Percentiles rank a stretch among this genome's conserved stretches.
Conservation (phyloP, 2,329 filamentous ascomycete species). For the Davidsoniella australis region DNA sequence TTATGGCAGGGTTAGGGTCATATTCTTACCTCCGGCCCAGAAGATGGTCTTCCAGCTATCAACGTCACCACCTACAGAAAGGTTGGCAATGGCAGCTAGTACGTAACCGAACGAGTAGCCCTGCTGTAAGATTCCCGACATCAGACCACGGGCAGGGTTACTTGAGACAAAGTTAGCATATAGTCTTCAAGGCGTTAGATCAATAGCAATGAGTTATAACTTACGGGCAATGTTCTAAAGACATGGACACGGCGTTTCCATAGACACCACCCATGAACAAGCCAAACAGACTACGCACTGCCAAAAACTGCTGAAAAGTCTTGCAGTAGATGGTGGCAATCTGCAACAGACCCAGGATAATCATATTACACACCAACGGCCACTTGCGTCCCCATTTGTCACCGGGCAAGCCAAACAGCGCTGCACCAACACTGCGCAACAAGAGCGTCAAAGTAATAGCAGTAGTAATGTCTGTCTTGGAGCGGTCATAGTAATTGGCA, state of each 20-base stretch:
- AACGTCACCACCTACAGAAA: conserved; percentile 47
- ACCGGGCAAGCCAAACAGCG: conserved; percentile 57
- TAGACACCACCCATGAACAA: conserved; percentile 70
- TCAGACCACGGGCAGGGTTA: conserved; percentile 48
- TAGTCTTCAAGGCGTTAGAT: conserved; percentile 1
- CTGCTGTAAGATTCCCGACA: conserved; percentile 62
- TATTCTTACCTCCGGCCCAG: conserved; percentile 39
- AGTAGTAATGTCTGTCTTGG: conserved; percentile 51
- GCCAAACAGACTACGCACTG: conserved; percentile 58
- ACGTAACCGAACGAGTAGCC: conserved; percentile 71
- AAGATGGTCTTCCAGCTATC: conserved; percentile 61
- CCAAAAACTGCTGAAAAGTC: conserved; percentile 56
- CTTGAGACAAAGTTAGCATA: conserved; percentile 21
- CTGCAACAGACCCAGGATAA: conserved; percentile 48
- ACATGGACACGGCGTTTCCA: conserved; percentile 64
- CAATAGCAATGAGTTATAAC: conserved; percentile 16
- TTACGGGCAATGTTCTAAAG: conserved; percentile 60
- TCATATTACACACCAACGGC: conserved; percentile 70
- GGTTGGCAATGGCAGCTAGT: conserved; percentile 56
- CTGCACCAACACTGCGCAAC: conserved; percentile 57
- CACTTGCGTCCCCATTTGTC: conserved; percentile 71
- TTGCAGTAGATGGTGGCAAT: conserved; percentile 61
- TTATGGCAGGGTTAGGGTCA: conserved; percentile 14
- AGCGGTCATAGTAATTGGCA: conserved; percentile 29
- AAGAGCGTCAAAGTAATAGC: conserved; percentile 63